Conservation (phyloP, 208 protist species). For the Crithidia brevicula region DNA sequence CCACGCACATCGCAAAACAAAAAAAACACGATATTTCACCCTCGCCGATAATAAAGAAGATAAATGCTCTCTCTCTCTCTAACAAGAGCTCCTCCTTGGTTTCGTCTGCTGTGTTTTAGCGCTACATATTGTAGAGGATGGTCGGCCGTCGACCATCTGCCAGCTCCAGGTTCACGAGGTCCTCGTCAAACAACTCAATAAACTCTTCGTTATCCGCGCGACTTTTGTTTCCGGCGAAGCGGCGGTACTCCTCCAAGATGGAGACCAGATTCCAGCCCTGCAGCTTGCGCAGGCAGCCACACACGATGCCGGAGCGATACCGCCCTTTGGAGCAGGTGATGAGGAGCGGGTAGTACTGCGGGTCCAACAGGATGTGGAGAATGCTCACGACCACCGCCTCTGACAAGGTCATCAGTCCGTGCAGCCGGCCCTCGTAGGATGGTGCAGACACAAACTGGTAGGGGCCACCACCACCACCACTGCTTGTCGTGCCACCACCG, state of each 20-base stretch:
- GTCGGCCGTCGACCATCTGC: slow-evolving; percentile 57
- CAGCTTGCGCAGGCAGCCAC: slow-evolving; percentile 98
- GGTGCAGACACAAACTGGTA: slow-evolving; percentile 10
- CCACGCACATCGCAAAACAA: no score
- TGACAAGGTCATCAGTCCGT: slow-evolving; percentile 77
- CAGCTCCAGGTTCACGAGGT: slow-evolving; percentile 93
- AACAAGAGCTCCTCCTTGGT: not conserved
- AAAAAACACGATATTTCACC: no score
- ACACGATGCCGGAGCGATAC: slow-evolving; percentile 97
- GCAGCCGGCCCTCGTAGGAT: slow-evolving; percentile 30
- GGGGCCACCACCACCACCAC: not conserved
- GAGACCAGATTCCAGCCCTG: slow-evolving; percentile 98
- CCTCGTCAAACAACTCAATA: slow-evolving; percentile 99
- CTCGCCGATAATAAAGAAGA: not conserved
- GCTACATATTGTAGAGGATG: slow-evolving; percentile 61
- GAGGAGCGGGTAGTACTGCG: slow-evolving; percentile 95
- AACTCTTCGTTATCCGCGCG: slow-evolving; percentile 98
- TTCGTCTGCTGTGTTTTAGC: not conserved
- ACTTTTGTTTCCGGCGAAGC: slow-evolving; percentile 94
- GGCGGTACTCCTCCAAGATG: slow-evolving; percentile 98
- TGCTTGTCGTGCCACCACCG: slow-evolving; percentile 3
- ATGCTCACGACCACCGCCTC: slow-evolving; percentile 92
- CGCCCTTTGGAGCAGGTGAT: slow-evolving; percentile 97
- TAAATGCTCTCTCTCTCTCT: not conserved
- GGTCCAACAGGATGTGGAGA: slow-evolving; percentile 94